Base-by-base conservation (phyloP, 2,329 filamentous ascomycete genomes). In the Dendryphion nanum region DNA sequence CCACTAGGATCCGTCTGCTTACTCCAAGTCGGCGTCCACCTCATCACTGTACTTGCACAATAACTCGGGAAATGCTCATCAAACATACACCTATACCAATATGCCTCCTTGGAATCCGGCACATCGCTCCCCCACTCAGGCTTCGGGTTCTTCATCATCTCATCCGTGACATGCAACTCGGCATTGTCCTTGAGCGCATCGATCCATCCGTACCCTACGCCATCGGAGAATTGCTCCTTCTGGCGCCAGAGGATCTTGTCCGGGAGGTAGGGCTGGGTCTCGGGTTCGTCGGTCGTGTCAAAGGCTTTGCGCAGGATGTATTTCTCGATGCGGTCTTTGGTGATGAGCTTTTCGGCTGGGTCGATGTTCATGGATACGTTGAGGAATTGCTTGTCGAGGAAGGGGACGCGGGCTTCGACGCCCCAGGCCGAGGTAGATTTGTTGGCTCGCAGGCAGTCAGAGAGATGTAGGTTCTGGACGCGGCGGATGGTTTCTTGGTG, bases 171-270 rank as follows among this genome's bases (percentile, higher is more conserved):
- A 40, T 93, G 81, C 49, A 83, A 68, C 71, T 94, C 89, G 21
- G 93, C 93, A 60, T 85, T 87, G 70, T 97, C 93, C 78, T 96
- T 97, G 58, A 98, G 81, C 5, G 84, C 86, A 62, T 98, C 93
- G 63, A 98, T 98, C 93, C 93, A 98, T 48, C 93, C 90, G 73
- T 98, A 98, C 41, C 93, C 93, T 41, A 98, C 93, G 65, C 93
- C 94, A 60, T 98, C 94, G 42, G 86, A 94, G 76, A 98, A 98
- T 73, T 98, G 93, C 75, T 98, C 93, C 82, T 98, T 98, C 72
- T 98, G 94, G 64, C 94, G 81, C 86, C 89, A 98, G 40, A 98
- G 82, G 55, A 98, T 98, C 66, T 90, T 82, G 14, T 95, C 84
- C 6, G 94, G 93, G n/a, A 98, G 81, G 73, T 97, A 98, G 7